Conservation (phyloP, 2,329 filamentous ascomycete genomes). For the Gyromitra esculenta region DNA sequence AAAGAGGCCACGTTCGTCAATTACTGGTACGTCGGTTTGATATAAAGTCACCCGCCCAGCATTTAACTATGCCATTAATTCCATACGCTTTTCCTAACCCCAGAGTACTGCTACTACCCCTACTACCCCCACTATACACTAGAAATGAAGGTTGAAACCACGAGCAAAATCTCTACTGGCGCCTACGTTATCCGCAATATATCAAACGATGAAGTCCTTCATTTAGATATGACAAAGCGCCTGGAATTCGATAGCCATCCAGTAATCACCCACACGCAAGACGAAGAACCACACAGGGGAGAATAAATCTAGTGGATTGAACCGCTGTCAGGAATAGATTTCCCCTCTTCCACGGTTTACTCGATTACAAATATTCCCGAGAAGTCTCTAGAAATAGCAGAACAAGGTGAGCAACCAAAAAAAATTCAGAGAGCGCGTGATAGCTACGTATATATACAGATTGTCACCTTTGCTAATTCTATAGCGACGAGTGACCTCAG, state of each 20-base stretch:
- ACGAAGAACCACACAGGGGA: neutral
- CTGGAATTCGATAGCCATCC: neutral
- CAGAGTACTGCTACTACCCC: too few species aligned
- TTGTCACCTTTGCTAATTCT: too few species aligned
- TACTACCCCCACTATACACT: too few species aligned
- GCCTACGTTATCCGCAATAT: neutral
- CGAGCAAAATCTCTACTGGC: neutral
- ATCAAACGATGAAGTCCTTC: neutral
- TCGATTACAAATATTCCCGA: neutral
- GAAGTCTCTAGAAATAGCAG: neutral
- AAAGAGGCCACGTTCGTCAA: too few species aligned
- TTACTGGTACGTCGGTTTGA: too few species aligned
- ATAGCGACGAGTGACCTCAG: too few species aligned
- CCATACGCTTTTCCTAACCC: too few species aligned
- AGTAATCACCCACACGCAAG: neutral
- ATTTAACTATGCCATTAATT: too few species aligned
- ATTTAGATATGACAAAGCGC: neutral
- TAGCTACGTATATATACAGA: too few species aligned
- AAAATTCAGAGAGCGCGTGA: too few species aligned
- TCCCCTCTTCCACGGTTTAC: neutral
- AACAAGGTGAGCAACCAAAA: neutral
- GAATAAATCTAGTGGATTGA: neutral
- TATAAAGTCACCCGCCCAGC: too few species aligned
- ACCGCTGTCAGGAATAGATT: neutral
- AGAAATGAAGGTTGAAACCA: neutral